Evolutionary conservation across 2,329 filamentous ascomycete genomes (phyloP).

Genomic region (Calonectria ilicicola): DNA sequence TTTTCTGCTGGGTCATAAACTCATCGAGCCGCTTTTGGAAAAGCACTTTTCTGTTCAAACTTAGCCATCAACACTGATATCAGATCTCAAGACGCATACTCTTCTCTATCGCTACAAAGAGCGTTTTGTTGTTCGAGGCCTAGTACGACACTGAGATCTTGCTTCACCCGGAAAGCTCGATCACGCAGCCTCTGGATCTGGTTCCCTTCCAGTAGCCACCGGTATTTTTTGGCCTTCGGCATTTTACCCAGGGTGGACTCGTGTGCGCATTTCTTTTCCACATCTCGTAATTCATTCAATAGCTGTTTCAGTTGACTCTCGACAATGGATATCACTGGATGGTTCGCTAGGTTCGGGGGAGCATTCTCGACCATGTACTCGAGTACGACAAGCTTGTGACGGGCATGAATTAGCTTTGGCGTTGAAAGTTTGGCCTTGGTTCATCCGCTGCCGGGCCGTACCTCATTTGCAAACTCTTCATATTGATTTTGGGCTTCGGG

Average conservation of each 20-base stretch:
- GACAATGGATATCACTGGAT: neutral
- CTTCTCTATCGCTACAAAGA: neutral
- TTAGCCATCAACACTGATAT: neutral
- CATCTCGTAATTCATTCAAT: neutral
- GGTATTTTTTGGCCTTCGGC: neutral
- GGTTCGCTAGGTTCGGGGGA: neutral
- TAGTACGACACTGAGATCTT: neutral
- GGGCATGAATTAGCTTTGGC: neutral
- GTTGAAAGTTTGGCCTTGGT: neutral
- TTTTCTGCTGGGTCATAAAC: neutral
- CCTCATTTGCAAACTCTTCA: slow-evolving; percentile 28
- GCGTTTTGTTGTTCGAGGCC: neutral
- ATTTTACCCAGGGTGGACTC: neutral
- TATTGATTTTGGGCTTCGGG: slow-evolving; percentile 46
- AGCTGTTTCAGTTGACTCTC: neutral
- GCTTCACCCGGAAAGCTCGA: neutral
- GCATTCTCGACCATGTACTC: slow-evolving; percentile 3
- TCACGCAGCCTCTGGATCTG: neutral
- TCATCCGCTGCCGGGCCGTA: neutral
- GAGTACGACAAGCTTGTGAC: neutral
- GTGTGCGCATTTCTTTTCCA: neutral
- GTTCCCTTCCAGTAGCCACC: slow-evolving; percentile 1
- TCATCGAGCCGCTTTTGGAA: neutral
- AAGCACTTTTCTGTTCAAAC: neutral
- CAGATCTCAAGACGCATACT: neutral